These are phyloP conservation scores for Fraxinus greggii DNA, from an alignment of 305 asterid species.

Conservation along the genomic window DNA sequence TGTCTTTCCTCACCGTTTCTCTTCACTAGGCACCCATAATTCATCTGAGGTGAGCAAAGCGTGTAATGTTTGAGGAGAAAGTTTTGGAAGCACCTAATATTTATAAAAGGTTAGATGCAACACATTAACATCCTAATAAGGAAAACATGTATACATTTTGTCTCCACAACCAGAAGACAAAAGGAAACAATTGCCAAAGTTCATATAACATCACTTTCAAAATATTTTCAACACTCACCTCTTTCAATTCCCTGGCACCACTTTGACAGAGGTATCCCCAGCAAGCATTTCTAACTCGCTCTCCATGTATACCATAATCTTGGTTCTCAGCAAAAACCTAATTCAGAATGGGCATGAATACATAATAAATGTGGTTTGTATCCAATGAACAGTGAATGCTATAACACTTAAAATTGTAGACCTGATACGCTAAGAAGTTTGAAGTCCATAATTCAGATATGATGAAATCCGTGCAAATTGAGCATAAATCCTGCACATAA, in stretches of 20 bases:
- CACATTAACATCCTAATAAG: slow-evolving; percentile 21
- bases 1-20: slow-evolving; percentile 64
- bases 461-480: slow-evolving; percentile 92
- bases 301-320: slow-evolving; percentile 94
- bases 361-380: slow-evolving; percentile 7
- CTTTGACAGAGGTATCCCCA: slow-evolving; percentile 99
- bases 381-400: slow-evolving; percentile 1
- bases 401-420: slow-evolving; percentile 33
- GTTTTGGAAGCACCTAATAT: slow-evolving; percentile 88
- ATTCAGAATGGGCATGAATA: slow-evolving; percentile 18
- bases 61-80: slow-evolving; percentile 83
- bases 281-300: slow-evolving; percentile 96
- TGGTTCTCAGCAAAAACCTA: slow-evolving; percentile 98
- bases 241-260: slow-evolving; percentile 87
- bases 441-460: slow-evolving; percentile 89
- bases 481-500: slow-evolving; percentile 79
- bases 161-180: slow-evolving; percentile 20
- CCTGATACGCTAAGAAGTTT: slow-evolving; percentile 96
- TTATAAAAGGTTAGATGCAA: slow-evolving; percentile 24
- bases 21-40: slow-evolving; percentile 95
- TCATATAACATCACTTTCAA: slow-evolving; percentile 2
- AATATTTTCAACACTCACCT: slow-evolving; percentile 45
- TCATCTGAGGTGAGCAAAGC: slow-evolving; percentile 90
- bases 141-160: slow-evolving; percentile 14
- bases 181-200: slow-evolving; percentile 16